A percentile compares a stretch with the other conserved stretches of the same genome.
Evolutionary conservation across 2,329 filamentous ascomycete genomes (phyloP).

Genomic region (Hypoxylon sp.): DNA sequence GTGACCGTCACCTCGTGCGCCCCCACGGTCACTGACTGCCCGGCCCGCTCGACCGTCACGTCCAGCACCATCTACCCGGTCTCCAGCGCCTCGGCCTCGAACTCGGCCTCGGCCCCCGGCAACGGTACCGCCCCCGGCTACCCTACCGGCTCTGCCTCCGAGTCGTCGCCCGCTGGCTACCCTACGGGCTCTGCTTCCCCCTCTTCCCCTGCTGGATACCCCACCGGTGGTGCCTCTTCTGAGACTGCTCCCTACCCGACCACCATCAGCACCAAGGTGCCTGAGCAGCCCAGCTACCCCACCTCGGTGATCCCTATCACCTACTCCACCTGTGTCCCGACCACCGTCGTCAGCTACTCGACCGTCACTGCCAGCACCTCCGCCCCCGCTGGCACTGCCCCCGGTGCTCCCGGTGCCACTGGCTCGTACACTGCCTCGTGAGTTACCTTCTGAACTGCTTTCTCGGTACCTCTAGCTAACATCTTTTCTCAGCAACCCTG

Average conservation of each 20-base stretch:
- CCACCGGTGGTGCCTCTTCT: conserved; percentile 43
- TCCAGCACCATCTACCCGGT: conserved; percentile 54
- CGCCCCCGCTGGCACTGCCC: conserved; percentile 37
- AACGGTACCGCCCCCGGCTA: conserved; percentile 19
- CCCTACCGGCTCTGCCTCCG: conserved; percentile 37
- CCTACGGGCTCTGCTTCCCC: conserved; percentile 44
- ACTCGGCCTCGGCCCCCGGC: conserved; percentile 20
- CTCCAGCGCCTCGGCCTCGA: conserved; percentile 38
- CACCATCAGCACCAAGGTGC: conserved; percentile 33
- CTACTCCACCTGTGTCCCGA: conserved; percentile 54
- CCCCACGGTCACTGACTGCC: conserved; percentile 69
- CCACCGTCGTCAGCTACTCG: conserved; percentile 42
- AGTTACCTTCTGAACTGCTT: conserved; percentile 28
- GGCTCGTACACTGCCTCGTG: conserved; percentile 46
- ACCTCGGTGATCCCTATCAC: conserved; percentile 49
- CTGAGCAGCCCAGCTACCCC: conserved; percentile 52
- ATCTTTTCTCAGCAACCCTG: conserved; percentile 44
- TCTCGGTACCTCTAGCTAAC: conserved; percentile 22
- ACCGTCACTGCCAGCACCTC: conserved; percentile 34
- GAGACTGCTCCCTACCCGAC: conserved; percentile 36
- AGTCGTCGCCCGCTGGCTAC: conserved; percentile 21
- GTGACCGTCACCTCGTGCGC: conserved; percentile 69
- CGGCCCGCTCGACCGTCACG: conserved; percentile 52
- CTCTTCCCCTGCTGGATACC: conserved; percentile 24
- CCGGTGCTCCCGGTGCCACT: conserved; percentile 36